Percentiles rank a stretch among this genome's conserved stretches.
phyloP scores from a whole-genome alignment of 495 filamentous ascomycete genomes.

The Xylaria flabelliformis region DNA sequence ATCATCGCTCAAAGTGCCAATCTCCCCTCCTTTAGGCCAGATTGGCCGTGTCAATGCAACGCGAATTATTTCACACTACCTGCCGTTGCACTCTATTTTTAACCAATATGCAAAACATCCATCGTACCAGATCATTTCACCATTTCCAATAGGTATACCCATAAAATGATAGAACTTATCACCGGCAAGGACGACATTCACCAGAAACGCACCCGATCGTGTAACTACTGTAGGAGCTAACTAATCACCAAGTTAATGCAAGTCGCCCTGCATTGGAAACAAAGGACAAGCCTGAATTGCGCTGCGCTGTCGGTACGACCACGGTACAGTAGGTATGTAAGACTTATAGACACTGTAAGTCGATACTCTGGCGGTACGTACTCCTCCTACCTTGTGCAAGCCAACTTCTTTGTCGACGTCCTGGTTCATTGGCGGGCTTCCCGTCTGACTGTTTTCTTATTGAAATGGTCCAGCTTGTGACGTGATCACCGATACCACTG shows the following conservation, averaged over 20 bases:
- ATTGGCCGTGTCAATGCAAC: conserved; percentile 20
- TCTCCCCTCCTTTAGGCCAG: conserved; percentile 7
- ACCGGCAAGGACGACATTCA: not conserved
- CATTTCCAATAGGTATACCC: not conserved
- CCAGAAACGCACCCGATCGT: not conserved
- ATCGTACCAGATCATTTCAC: not conserved
- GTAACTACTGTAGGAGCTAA: not conserved
- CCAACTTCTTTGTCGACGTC: not conserved
- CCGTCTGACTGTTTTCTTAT: conserved; percentile 23
- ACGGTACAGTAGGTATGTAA: not conserved
- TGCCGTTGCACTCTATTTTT: conserved; percentile 26
- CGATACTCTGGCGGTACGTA: not conserved
- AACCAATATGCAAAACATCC: conserved; percentile 15
- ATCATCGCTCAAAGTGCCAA: not conserved
- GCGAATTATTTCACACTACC: not conserved
- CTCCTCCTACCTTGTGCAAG: not conserved
- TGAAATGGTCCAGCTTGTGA: conserved; percentile 7
- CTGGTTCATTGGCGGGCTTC: conserved; percentile 15
- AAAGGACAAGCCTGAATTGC: not conserved
- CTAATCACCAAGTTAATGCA: not conserved
- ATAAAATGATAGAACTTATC: no score
- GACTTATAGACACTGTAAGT: not conserved
- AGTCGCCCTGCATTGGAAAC: not conserved
- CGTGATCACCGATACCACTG: conserved; percentile 3
- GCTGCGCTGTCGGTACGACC: not conserved